These are phyloP conservation scores for Ophiostoma ulmi DNA, from an alignment of 2,329 filamentous ascomycete species.

Conservation along the genomic window DNA sequence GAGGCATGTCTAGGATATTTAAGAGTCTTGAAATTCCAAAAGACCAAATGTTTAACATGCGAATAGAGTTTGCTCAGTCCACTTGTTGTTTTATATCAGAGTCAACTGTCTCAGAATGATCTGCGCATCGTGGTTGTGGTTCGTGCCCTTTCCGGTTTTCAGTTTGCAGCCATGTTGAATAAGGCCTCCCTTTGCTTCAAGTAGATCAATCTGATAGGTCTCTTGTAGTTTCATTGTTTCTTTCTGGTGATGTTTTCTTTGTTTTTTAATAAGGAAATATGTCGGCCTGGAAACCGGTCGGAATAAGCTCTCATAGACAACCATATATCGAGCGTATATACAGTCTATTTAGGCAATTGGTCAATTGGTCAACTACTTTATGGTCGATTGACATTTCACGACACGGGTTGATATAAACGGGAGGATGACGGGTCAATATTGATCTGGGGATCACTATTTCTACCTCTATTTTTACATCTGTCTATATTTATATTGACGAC, in stretches of 20 bases:
- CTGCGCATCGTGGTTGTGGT: neutral
- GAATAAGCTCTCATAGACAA: neutral
- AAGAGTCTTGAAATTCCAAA: neutral
- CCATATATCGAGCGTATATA: neutral
- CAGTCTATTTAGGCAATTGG: neutral
- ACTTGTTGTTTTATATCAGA: constrained; percentile 11
- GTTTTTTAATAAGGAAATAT: neutral
- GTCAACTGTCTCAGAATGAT: constrained; percentile 6
- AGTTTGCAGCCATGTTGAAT: neutral
- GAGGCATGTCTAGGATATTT: neutral
- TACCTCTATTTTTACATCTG: neutral
- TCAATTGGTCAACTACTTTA: neutral
- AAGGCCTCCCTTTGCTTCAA: neutral
- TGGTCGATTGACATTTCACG: neutral
- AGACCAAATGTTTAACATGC: neutral
- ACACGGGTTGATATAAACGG: neutral
- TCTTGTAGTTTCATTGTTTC: neutral
- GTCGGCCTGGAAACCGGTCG: neutral
- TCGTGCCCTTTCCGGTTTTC: neutral
- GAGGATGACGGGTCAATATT: neutral
- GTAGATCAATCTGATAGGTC: neutral
- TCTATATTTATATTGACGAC: neutral
- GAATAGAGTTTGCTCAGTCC: neutral
- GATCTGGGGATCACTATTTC: neutral
- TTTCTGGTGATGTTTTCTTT: neutral